phyloP scores from a whole-genome alignment of 495 filamentous ascomycete genomes.

The Friedmanniomyces simplex region DNA sequence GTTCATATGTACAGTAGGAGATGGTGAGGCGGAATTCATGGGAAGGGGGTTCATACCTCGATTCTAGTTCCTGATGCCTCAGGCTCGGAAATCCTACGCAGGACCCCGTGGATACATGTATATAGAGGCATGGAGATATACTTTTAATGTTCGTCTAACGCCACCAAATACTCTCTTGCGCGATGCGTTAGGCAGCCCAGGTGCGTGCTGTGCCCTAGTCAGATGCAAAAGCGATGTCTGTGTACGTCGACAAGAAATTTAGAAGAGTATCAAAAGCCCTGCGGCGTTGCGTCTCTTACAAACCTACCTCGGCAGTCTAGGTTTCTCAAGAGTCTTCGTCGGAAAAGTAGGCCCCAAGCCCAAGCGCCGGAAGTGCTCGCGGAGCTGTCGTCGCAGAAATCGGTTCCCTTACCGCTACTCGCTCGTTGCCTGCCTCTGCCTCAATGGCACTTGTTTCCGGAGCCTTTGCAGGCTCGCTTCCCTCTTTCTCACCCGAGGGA shows the following conservation, averaged over 20 bases:
- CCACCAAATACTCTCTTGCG: too few species aligned
- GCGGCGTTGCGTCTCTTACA: neutral
- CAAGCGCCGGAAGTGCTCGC: constrained; percentile 7
- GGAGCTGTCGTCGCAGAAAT: constrained; percentile 1
- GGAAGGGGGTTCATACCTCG: too few species aligned
- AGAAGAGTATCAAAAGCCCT: too few species aligned
- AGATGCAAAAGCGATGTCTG: too few species aligned
- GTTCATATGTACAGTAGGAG: too few species aligned
- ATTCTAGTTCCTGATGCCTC: neutral
- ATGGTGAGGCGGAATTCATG: too few species aligned
- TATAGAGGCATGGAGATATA: too few species aligned
- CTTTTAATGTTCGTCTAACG: too few species aligned
- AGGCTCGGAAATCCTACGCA: neutral
- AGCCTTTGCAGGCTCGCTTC: neutral
- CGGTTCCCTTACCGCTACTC: neutral
- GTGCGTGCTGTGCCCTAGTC: too few species aligned
- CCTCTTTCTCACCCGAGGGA: neutral
- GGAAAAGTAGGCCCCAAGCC: constrained; percentile 21
- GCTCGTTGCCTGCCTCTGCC: neutral
- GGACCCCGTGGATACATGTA: neutral
- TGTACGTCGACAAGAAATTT: too few species aligned
- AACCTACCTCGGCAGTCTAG: neutral
- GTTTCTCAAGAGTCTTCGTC: constrained; percentile 18
- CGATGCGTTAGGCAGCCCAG: too few species aligned
- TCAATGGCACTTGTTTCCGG: neutral